Evolutionary conservation across 75 land plant genomes (phyloP), one percentile per base, ranked within the genome.

Genomic region (Chamaecyparis obtusa): DNA sequence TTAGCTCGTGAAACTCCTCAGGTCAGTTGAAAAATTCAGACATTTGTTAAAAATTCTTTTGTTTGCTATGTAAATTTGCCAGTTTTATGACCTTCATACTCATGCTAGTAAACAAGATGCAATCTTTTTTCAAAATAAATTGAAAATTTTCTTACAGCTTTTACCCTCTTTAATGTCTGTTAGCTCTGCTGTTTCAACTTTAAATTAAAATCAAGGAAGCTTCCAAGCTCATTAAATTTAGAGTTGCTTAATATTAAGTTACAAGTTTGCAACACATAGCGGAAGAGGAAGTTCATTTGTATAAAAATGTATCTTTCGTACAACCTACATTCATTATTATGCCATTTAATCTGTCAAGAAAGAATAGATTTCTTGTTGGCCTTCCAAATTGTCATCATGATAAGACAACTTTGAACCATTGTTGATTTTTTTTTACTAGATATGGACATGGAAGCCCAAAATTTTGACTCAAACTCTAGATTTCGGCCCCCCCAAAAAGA

Each of bases 1-100:
- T 87, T 98, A 69, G 87, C 51, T 44, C 93, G 90, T 27, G 99
- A 98, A 88, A 86, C 93, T 84, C 85, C 87, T 85, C 99, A 98
- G 95, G 99, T 98, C 88, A 48, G 87, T 44, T 30, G 41, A 43
- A 30, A 64, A 17, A 79, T 55, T 71, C 36, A 33, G 16, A 19
- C 7, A 27, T 83, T 75, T 84, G 37, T 36, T 51, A 24, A 69
- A 44, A 84, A 76, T n/a, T 79, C 74, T 48, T 15, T 55, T 51
- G 27, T 55, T 44, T 46, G 46, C 30, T 81, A n/a, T 43, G 51
- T 44, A 27, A 14, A 81, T 27, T 27, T 81, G 9, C 35, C 17
- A 24, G 48, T 46, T n/a, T 24, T n/a, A 81, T 27, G 51, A 46
- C 48, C 27, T 80, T 81, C 76, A 72, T 0, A 11, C 76, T 33